Conservation (phyloP, 176 grass and related monocot species). For the Raddia distichophylla region DNA sequence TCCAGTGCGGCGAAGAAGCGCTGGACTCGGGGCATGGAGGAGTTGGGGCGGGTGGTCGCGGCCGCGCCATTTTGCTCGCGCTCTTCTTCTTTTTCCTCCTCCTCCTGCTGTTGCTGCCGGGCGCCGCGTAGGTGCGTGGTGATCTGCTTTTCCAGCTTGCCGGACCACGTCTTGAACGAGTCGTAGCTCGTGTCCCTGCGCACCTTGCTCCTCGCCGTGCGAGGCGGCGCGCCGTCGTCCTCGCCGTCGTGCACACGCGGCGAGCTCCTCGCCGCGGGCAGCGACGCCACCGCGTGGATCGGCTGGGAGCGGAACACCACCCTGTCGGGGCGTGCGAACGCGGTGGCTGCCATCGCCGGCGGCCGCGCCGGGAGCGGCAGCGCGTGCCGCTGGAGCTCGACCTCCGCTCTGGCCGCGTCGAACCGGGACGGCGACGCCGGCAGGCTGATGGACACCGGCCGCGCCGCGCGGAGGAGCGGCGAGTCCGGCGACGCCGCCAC, state of each 20-base stretch:
- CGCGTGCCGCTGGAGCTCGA: slow-evolving; percentile 7
- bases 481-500: slow-evolving; percentile 21
- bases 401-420: background rate
- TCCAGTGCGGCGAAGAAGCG: slow-evolving; percentile 95
- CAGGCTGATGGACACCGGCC: slow-evolving; percentile 71
- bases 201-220: slow-evolving; percentile 20
- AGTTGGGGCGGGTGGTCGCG: background rate
- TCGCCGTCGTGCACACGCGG: slow-evolving; percentile 43
- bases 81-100: slow-evolving; percentile 21
- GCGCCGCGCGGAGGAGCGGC: slow-evolving; percentile 39
- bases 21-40: slow-evolving; percentile 57
- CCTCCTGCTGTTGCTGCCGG: slow-evolving; percentile 5
- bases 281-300: slow-evolving; percentile 26
- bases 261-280: background rate
- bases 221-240: background rate
- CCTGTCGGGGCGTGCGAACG: slow-evolving; percentile 42
- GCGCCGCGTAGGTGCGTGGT: slow-evolving; percentile 59
- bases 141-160: slow-evolving; percentile 80
- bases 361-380: background rate
- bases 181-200: slow-evolving; percentile 70
- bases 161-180: slow-evolving; percentile 91
- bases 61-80: slow-evolving; percentile 4
- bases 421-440: slow-evolving; percentile 67
- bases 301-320: slow-evolving; percentile 73
- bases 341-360: background rate